phyloP scores from a whole-genome alignment of 2,329 filamentous ascomycete species.

The Lomentospora prolificans region DNA sequence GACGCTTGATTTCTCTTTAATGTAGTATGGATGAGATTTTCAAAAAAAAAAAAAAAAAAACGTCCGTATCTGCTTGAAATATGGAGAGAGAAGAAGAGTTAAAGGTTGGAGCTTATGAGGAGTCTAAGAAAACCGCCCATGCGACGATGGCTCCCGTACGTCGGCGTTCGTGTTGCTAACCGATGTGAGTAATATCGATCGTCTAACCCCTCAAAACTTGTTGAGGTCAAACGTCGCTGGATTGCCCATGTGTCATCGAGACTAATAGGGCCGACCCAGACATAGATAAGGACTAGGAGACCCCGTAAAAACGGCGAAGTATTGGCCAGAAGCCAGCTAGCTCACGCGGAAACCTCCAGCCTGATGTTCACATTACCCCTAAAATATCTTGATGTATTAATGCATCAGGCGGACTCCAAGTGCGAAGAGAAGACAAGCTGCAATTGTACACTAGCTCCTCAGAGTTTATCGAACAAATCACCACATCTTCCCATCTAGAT shows the following conservation, averaged over 20 bases:
- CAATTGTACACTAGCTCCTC: background rate
- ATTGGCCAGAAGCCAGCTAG: background rate
- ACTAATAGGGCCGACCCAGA: background rate
- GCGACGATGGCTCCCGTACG: background rate
- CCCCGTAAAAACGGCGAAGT: background rate
- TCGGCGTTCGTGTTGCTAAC: background rate
- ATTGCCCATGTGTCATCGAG: background rate
- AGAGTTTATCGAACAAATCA: background rate
- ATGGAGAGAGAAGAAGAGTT: no score
- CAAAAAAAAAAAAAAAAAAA: no score
- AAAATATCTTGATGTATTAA: no score
- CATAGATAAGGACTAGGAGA: background rate
- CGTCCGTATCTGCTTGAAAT: no score
- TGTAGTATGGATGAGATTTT: background rate
- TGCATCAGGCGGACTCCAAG: background rate
- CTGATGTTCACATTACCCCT: background rate
- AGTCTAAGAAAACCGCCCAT: background rate
- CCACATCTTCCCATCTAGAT: background rate
- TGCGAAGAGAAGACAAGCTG: background rate
- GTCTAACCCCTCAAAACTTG: background rate
- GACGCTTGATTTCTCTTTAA: no score
- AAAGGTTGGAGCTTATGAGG: background rate
- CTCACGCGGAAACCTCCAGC: background rate
- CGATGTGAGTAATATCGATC: slow-evolving; percentile 1
- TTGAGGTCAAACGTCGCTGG: background rate